Conservation (phyloP, 345 rosid genomes). For the Eucalyptus microcorys region DNA sequence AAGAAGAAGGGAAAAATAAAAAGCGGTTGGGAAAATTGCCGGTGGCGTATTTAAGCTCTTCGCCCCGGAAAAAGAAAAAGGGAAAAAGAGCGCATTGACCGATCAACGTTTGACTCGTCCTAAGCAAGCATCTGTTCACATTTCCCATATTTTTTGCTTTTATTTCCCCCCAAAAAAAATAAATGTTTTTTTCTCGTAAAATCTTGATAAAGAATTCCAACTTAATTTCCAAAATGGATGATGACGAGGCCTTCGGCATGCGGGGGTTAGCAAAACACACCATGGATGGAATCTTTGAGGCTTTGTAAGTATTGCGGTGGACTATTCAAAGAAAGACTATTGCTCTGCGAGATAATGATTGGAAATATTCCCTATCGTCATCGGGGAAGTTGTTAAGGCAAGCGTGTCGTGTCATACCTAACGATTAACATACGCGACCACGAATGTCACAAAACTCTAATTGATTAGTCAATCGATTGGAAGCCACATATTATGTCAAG, state of each 20-base stretch:
- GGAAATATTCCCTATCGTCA: background rate
- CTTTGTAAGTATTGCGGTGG: background rate
- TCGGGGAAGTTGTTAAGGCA: background rate
- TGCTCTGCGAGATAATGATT: background rate
- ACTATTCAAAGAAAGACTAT: background rate
- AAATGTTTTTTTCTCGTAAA: background rate
- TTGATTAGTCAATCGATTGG: background rate
- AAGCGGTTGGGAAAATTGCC: background rate
- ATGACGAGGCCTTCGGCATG: background rate
- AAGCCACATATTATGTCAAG: background rate
- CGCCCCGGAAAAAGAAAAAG: background rate
- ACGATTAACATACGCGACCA: background rate
- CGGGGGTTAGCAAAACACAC: too few relatives aligned
- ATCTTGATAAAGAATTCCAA: background rate
- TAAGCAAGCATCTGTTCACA: background rate
- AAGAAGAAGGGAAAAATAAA: background rate
- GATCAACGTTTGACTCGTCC: background rate
- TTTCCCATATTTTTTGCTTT: background rate
- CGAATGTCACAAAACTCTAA: too few relatives aligned
- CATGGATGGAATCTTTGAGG: background rate
- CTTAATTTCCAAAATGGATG: background rate
- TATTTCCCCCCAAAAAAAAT: background rate
- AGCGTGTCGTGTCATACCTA: background rate
- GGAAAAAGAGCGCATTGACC: background rate
- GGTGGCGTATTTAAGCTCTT: background rate